Evolutionary conservation across 2,329 filamentous ascomycete genomes (phyloP), one percentile per base, ranked within the genome.

Genomic region (Pseudogymnoascus sp.): DNA sequence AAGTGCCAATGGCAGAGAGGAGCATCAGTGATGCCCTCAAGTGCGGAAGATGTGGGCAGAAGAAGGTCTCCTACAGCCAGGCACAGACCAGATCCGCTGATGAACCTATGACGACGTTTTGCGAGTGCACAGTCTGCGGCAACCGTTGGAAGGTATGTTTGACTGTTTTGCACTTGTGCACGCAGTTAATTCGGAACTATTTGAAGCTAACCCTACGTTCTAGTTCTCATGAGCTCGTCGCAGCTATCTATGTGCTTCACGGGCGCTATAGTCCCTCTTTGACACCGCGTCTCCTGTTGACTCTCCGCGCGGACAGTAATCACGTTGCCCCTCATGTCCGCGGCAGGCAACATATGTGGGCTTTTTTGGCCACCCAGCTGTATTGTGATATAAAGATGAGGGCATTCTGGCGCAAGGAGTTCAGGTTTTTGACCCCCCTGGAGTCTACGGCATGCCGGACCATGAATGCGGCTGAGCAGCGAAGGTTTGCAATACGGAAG

Each of bases 81-180:
- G 94, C 94, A 4, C 94, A 99, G 80, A 99, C 94, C 13, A 84
- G 94, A 66, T 89, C 85, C 78, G 94, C 94, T 67, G 94, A 99
- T 83, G 94, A 97, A 77, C 93, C 93, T 67, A 89, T 89, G 86
- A 89, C 86, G 64, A 89, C 86, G 36, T 89, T 89, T 74, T 89
- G 86, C 76, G 84, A 87, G 72, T 89, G 86, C 71, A 84, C 84
- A 71, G 79, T 83, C 65, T 89, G 86, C 70, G 86, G 86, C 57
- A 81, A 89, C 71, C 81, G 85, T 61, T 89, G 86, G 86, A 89
- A 89, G 83, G 85, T 87, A 77, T 73, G 80, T 70, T 29, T 33
- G 33, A 21, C 47, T 54, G 47, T 54, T 54, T 54, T 54, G 47
- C 47, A 54, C 47, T 54, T 54, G 47, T 54, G 47, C 47, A 54